phyloP scores from a whole-genome alignment of 2,329 filamentous ascomycete genomes.

The Trichoderma sp. region DNA sequence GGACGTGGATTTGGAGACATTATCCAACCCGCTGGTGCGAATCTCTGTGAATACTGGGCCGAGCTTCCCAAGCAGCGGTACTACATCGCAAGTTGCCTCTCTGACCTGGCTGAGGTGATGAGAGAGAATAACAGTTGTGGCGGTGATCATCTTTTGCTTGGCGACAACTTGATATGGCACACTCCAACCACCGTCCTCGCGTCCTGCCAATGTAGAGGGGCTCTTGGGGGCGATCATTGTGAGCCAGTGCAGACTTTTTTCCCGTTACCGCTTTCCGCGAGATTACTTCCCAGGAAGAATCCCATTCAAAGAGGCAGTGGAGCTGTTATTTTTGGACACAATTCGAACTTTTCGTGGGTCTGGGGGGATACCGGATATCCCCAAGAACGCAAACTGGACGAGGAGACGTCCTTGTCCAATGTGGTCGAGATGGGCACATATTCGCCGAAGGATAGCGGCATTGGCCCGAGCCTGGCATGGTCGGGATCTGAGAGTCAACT shows the following conservation, averaged over 20 bases:
- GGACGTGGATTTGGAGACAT: constrained; percentile 26
- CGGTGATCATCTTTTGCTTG: not conserved
- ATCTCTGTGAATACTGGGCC: constrained; percentile 5
- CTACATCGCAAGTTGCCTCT: constrained; percentile 9
- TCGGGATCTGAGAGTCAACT: not conserved
- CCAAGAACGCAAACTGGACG: not conserved
- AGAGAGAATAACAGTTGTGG: not conserved
- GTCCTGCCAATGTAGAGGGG: not conserved
- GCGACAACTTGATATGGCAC: not conserved
- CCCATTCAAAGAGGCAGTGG: not conserved
- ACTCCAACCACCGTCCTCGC: not conserved
- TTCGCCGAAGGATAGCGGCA: not conserved
- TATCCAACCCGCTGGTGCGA: constrained; percentile 14
- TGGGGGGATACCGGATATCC: constrained; percentile 5
- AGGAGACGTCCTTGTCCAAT: no score
- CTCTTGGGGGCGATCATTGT: not conserved
- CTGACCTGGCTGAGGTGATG: not conserved
- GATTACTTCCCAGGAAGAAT: not conserved
- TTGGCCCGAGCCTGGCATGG: not conserved
- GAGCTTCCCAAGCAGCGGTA: constrained; percentile 16
- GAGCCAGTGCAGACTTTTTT: not conserved
- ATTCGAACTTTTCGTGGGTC: not conserved
- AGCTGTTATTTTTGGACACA: constrained; percentile 12
- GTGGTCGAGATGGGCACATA: no score
- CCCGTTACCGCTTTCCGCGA: not conserved